Evolutionary conservation across 225 moss, liverwort and hornwort species (phyloP).

Genomic region (Pseudisothecium myosuroides): DNA sequence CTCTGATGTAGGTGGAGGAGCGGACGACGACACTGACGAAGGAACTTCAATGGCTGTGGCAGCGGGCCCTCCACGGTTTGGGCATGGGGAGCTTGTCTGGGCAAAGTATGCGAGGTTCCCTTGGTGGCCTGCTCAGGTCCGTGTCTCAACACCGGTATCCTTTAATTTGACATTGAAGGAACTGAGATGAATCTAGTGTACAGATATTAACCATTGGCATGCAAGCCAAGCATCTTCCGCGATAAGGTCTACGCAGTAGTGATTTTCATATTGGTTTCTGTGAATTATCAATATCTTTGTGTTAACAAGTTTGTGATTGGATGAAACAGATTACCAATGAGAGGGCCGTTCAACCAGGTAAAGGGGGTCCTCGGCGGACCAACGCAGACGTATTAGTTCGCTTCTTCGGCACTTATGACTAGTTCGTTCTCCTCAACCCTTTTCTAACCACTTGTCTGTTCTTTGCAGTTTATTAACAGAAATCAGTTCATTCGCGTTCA

Average conservation of each 20-base stretch:
- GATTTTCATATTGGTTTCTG: background rate
- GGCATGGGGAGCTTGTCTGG: constrained; percentile 83
- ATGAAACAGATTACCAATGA: constrained; percentile 56
- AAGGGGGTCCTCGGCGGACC: constrained; percentile 54
- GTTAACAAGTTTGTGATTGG: background rate
- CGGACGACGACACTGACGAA: constrained; percentile 15
- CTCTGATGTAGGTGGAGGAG: constrained; percentile 27
- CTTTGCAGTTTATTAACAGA: background rate
- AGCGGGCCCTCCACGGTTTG: constrained; percentile 29
- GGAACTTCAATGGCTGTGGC: constrained; percentile 22
- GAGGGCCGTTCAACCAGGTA: constrained; percentile 54
- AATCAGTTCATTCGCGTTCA: background rate
- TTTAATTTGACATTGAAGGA: background rate
- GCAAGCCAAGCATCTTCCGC: background rate
- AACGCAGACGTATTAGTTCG: constrained; percentile 87
- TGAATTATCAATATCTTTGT: background rate
- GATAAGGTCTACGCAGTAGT: background rate
- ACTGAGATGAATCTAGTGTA: background rate
- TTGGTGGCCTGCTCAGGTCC: constrained; percentile 99
- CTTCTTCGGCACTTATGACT: constrained; percentile 99
- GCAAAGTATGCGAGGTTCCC: constrained; percentile 97
- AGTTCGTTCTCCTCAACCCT: constrained; percentile 55
- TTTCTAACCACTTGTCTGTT: background rate
- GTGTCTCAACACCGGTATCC: background rate
- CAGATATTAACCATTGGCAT: background rate